phyloP scores from a whole-genome alignment of 2,329 filamentous ascomycete species.

The Verticillium zaregamsianum region DNA sequence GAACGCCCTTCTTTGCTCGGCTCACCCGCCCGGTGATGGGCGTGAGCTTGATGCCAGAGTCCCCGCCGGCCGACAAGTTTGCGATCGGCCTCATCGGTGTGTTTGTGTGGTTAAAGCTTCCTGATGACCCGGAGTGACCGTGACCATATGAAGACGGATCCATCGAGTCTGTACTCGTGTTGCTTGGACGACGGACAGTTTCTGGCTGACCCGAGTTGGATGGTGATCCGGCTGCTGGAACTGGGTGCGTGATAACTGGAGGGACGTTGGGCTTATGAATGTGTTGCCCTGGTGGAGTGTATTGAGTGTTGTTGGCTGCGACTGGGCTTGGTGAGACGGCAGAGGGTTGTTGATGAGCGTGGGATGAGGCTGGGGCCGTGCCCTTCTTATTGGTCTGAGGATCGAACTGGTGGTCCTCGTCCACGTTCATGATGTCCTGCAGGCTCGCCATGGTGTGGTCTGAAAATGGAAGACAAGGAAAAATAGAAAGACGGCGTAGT shows the following conservation, averaged over 20 bases:
- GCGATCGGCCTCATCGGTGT: constrained; percentile 37
- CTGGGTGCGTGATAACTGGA: constrained; percentile 24
- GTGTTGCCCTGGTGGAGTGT: constrained; percentile 27
- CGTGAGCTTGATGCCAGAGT: constrained; percentile 45
- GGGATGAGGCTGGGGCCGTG: constrained; percentile 28
- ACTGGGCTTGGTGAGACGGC: constrained; percentile 23
- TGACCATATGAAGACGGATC: constrained; percentile 28
- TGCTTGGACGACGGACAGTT: constrained; percentile 27
- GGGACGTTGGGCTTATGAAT: constrained; percentile 21
- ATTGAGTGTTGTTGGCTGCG: constrained; percentile 27
- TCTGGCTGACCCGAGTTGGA: constrained; percentile 8
- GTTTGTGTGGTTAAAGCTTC: constrained; percentile 16
- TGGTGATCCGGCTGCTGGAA: constrained; percentile 21
- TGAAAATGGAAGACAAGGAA: constrained; percentile 31
- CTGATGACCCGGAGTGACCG: constrained; percentile 19
- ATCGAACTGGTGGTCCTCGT: constrained; percentile 39
- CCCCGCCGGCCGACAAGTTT: constrained; percentile 23
- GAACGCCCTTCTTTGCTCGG: constrained; percentile 55
- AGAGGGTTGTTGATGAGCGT: constrained; percentile 24
- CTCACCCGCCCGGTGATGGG: constrained; percentile 54
- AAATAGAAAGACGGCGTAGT: constrained; percentile 7
- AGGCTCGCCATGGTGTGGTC: constrained; percentile 48
- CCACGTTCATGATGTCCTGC: constrained; percentile 53
- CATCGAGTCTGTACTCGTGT: constrained; percentile 45
- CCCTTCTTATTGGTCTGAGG: constrained; percentile 41